These are phyloP conservation scores for Lentinula aciculospora DNA, from an alignment of 768 basidiomycete genomes.

Conservation along the genomic window DNA sequence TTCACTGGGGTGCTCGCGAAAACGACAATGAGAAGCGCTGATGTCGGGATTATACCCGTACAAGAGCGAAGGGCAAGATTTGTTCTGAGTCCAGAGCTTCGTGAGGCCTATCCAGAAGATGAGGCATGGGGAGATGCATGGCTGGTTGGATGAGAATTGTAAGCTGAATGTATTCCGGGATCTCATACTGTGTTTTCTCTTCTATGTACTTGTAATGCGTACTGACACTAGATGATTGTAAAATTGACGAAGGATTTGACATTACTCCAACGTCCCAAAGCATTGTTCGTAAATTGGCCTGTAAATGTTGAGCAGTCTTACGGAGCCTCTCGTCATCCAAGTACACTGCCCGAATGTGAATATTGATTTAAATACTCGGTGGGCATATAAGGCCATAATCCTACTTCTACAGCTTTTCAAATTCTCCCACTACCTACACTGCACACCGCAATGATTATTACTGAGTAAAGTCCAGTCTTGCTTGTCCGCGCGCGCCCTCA, in stretches of 20 bases:
- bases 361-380: neutral
- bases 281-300: too few species aligned
- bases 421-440: neutral
- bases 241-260: too few species aligned
- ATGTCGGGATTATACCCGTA: neutral
- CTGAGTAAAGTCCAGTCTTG: neutral
- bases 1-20: slow-evolving; percentile 10
- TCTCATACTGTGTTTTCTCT: too few species aligned
- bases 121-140: slow-evolving; percentile 29
- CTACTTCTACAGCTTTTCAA: neutral
- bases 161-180: too few species aligned
- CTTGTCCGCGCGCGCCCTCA: neutral
- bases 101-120: slow-evolving; percentile 42
- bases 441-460: neutral
- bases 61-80: slow-evolving; percentile 27
- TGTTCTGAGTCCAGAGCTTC: slow-evolving; percentile 35
- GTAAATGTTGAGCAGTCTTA: too few species aligned
- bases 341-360: neutral
- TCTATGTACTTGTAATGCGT: too few species aligned
- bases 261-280: too few species aligned
- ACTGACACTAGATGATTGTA: too few species aligned
- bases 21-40: slow-evolving; percentile 1
- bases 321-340: too few species aligned
- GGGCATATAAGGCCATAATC: neutral
- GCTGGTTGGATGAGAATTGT: slow-evolving; percentile 9